Percentiles rank a stretch among this genome's conserved stretches.
These are phyloP conservation scores for Actinomortierella ambigua DNA, from an alignment of 371 early-diverging fungal genomes.

Conservation along the genomic window DNA sequence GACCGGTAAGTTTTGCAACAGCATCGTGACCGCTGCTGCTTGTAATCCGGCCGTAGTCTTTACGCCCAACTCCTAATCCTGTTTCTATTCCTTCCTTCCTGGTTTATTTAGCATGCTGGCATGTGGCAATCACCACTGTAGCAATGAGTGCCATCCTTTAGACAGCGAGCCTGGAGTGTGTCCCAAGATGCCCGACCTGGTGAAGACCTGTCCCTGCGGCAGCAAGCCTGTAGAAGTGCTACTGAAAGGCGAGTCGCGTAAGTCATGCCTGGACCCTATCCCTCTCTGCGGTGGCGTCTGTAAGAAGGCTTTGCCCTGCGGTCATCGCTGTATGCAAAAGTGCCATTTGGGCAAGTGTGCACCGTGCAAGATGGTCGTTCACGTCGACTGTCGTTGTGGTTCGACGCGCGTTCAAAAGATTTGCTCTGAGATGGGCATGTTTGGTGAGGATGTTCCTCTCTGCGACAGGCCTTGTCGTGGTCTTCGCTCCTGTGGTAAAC, in stretches of 20 bases:
- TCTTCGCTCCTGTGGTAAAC: constrained; percentile 70
- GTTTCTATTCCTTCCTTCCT: no score
- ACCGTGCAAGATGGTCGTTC: constrained; percentile 60
- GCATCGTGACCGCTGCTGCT: no score
- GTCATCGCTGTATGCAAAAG: constrained; percentile 69
- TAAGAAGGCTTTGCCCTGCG: constrained; percentile 67
- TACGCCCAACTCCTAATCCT: no score
- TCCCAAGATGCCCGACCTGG: constrained; percentile 68
- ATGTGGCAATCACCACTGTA: constrained; percentile 84
- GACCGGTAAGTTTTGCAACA: constrained; percentile 48
- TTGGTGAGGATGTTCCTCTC: constrained; percentile 48
- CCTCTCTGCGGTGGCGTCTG: constrained; percentile 78
- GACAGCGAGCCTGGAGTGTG: constrained; percentile 60
- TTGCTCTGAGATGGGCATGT: constrained; percentile 50
- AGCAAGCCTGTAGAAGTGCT: constrained; percentile 45
- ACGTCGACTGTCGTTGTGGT: constrained; percentile 71
- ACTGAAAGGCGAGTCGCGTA: constrained; percentile 50
- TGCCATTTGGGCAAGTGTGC: constrained; percentile 83
- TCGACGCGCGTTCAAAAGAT: constrained; percentile 51
- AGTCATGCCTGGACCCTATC: constrained; percentile 75
- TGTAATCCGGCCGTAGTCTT: no score
- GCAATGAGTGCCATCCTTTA: constrained; percentile 73
- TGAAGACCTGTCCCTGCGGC: constrained; percentile 87
- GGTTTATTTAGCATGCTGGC: constrained; percentile 51
- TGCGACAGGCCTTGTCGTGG: constrained; percentile 70